A percentile compares a stretch with the other conserved stretches of the same genome.
These are phyloP conservation scores for Wallacemonas sp. DNA, from an alignment of 208 protist species.

Conservation along the genomic window DNA sequence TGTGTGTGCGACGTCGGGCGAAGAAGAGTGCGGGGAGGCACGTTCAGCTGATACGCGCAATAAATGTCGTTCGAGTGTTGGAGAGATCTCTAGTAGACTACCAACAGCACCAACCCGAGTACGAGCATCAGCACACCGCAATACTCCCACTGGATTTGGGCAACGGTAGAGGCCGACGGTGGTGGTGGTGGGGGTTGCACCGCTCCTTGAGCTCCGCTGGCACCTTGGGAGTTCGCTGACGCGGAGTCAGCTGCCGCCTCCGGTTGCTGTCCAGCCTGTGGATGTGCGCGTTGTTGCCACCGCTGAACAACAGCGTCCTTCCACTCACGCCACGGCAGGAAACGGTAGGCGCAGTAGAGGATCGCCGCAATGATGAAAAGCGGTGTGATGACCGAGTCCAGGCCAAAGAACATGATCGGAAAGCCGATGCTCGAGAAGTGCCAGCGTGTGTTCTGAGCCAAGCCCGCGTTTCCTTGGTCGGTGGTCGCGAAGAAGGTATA, in stretches of 20 bases:
- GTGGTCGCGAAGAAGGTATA: neutral
- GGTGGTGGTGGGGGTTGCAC: neutral
- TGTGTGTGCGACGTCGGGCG: too few relatives aligned
- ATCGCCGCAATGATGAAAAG: slow-evolving; percentile 27
- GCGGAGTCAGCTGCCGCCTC: neutral
- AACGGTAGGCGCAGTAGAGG: slow-evolving; percentile 43
- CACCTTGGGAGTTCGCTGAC: too few relatives aligned
- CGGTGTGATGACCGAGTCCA: slow-evolving; percentile 17
- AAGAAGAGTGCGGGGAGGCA: too few relatives aligned
- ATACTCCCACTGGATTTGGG: slow-evolving; percentile 9
- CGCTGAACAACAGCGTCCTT: neutral
- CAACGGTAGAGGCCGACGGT: neutral
- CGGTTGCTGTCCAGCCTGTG: neutral
- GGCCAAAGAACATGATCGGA: slow-evolving; percentile 46
- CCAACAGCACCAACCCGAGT: neutral
- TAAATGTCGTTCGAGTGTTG: too few relatives aligned
- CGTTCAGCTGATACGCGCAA: too few relatives aligned
- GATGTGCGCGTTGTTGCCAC: neutral
- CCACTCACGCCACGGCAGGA: slow-evolving; percentile 47
- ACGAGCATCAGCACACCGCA: neutral
- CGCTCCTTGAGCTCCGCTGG: too few relatives aligned
- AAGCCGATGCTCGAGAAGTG: slow-evolving; percentile 8
- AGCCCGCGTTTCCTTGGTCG: neutral
- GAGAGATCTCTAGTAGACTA: neutral
- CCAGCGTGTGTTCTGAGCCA: neutral